Base-by-base conservation (phyloP, 164 flowering plant genomes). In the Piper longum region DNA sequence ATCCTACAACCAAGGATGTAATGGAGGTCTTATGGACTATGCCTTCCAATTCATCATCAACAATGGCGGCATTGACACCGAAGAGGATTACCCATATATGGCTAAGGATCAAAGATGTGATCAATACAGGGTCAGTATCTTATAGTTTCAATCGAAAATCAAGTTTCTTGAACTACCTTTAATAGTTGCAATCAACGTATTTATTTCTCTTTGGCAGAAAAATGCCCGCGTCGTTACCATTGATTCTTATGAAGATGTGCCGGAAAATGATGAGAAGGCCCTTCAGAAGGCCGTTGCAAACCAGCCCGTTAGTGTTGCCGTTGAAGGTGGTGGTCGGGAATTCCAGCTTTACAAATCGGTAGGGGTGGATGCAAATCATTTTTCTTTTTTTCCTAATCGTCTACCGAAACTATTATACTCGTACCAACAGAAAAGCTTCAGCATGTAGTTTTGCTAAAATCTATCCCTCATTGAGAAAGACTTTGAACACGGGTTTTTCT, bases 21-120 rank as follows among this genome's bases (percentile, higher is more conserved):
- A 83, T 70, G 98, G 97, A 16, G 98, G 98, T 18, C 85, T 89
- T 41, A 92, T 92, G 98, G 98, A 92, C 69, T 81, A 89, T 51
- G 98, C 96, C 12, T 92, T 92, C 61, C 69, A 88, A 60, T 92
- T 92, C 82, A 92, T 92, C 72, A 77, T 86, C 51, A 9, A 71
- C 8, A 92, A 86, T 59, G 98, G 98, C 17, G 98, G 98, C 26
- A 73, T 92, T 5, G 96, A 86, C 70, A 72, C 87, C 5, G 97
- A 92, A 56, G 62, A 69, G 0, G 87, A 89, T 72, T 89, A 92
- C 66, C 98, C 98, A 43, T 92, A 89, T 78, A 73, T 48, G 16
- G 93, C 70, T 42, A 43, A 44, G 0, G 85, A 86, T 54, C 76
- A 79, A 36, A 43, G n/a, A 36, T 92, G 98, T 61, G 88, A 88